Base-by-base conservation (phyloP, 208 protist genomes). In the Naegleria lovaniensis region DNA sequence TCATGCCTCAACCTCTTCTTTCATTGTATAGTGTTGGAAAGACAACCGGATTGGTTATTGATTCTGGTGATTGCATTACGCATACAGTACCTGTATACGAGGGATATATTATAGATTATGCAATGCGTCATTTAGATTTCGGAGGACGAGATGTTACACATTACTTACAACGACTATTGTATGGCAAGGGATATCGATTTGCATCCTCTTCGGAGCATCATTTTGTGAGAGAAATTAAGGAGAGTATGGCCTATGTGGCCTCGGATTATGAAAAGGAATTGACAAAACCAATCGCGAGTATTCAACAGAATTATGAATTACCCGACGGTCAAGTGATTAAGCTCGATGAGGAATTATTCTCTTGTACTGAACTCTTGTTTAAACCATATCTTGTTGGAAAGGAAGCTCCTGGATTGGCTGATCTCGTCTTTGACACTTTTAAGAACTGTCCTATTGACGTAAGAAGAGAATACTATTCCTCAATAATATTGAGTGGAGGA, bases 401-500 rank as follows among this genome's bases (percentile, higher is more conserved):
- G 51, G 91, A 92, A 43, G 29, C 41, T 39, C 15, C 13, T 22
- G 91, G 91, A 84, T 22, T 92, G 2, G n/a, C 7, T 29, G 15
- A 90, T 94, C 97, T 92, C 93, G 94, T 29, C 96, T 98, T 97
- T 91, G 93, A 97, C 0, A 92, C 96, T 19, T 97, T 97, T 36
- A 94, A 93, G 38, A 90, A 90, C 33, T 96, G 94, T 88, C 92
- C 96, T 86, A 91, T 97, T n/a, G 94, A 96, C 90, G 94, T 97
- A 48, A 85, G 93, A 90, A 91, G 92, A 75, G 93, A 94, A 39
- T 84, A 99, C 0, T 98, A 96, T 91, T 86, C 87, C 5, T 98
- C 96, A 90, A 95, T 99, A 41, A 94, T 99, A 25, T 94, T 99
- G 6, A 97, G 96, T 76, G 98, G 98, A 59, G 98, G 98, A 25